Conservation (phyloP, 1,284 basidiomycete species). For the Ustilago loliicola region DNA sequence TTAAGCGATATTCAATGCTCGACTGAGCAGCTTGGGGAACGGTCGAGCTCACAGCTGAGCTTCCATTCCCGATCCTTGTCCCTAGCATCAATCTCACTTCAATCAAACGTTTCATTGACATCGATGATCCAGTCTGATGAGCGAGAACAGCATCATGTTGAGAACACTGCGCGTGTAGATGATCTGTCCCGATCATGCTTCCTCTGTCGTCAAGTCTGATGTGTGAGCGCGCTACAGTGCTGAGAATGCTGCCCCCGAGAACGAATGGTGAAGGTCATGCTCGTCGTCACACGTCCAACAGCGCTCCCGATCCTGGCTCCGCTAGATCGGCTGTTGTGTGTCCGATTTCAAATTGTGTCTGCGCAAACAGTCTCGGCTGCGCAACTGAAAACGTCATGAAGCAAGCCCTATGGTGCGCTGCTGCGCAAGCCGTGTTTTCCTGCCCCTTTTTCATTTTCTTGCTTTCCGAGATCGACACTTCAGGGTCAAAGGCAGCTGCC, state of each 20-base stretch:
- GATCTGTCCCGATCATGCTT: too few species aligned
- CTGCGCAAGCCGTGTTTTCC: neutral
- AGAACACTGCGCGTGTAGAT: too few species aligned
- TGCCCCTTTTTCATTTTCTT: neutral
- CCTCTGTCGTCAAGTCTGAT: too few species aligned
- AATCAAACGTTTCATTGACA: too few species aligned
- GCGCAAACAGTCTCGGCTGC: slow-evolving; percentile 4
- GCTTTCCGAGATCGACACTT: neutral
- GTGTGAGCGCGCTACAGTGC: neutral
- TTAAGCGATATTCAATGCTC: slow-evolving; percentile 12
- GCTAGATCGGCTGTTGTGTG: neutral
- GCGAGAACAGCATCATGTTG: too few species aligned
- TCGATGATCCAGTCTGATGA: too few species aligned
- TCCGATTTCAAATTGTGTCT: neutral
- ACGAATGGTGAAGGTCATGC: neutral
- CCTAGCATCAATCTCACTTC: neutral
- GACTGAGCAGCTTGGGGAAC: neutral
- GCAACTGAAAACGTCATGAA: neutral
- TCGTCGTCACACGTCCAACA: slow-evolving; percentile 4
- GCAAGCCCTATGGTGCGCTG: neutral
- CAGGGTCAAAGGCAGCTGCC: slow-evolving; percentile 6
- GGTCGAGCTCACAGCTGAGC: neutral
- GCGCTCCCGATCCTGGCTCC: neutral
- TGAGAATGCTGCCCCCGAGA: neutral
- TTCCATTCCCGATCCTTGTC: neutral